phyloP scores from a whole-genome alignment of 768 basidiomycete species.

The Boletus huronensis region DNA sequence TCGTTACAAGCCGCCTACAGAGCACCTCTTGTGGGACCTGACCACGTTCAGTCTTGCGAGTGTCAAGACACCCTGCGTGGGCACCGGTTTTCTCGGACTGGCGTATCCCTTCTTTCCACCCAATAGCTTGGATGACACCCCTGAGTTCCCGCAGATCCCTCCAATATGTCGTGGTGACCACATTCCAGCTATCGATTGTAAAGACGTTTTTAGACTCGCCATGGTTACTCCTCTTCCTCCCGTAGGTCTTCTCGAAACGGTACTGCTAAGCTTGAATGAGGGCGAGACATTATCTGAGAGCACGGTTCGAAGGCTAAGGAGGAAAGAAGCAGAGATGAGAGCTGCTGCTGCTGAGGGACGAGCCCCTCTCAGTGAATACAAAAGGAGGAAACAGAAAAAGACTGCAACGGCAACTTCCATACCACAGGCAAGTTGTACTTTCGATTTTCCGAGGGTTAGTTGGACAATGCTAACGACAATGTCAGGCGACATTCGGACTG shows the following conservation, averaged over 20 bases:
- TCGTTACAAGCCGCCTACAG: conserved; percentile 20
- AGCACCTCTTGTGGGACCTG: conserved; percentile 18
- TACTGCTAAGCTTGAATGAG: conserved; percentile 22
- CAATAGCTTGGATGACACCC: conserved; percentile 15
- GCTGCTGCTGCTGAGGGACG: conserved; percentile 23
- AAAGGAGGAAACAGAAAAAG: conserved; percentile 21
- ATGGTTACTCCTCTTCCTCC: conserved; percentile 22
- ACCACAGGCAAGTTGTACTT: conserved; percentile 10
- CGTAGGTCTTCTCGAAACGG: conserved; percentile 17
- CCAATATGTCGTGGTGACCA: conserved; percentile 18
- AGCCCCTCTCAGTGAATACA: conserved; percentile 21
- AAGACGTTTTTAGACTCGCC: conserved; percentile 15
- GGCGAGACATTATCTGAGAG: conserved; percentile 24
- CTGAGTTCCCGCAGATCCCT: conserved; percentile 13
- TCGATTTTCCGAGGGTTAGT: not conserved
- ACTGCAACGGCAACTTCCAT: not conserved
- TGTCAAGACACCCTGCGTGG: conserved; percentile 15
- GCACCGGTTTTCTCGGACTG: conserved; percentile 25
- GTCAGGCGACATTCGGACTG: not conserved
- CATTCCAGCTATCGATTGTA: not conserved
- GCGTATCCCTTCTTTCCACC: not conserved
- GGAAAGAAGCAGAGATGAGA: conserved; percentile 20
- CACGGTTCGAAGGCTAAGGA: conserved; percentile 23
- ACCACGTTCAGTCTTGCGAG: conserved; percentile 26
- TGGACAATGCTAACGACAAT: not conserved